Base-by-base conservation (phyloP, 2,329 filamentous ascomycete species). In the Penicillium oxalicum region DNA sequence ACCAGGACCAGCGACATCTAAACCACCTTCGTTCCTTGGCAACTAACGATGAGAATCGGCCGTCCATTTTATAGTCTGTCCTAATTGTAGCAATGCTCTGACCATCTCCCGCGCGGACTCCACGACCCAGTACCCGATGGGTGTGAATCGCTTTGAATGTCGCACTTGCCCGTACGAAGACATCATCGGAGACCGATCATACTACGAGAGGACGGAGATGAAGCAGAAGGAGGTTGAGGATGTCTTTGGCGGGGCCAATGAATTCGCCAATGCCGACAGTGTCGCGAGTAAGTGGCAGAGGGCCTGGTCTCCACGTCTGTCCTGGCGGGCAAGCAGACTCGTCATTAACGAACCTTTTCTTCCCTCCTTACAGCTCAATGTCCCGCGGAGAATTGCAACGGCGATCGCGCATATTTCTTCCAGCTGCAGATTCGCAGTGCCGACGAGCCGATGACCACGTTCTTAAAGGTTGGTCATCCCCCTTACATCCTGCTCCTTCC, bases 391-490 rank as follows among this genome's bases (percentile, higher is more conserved):
- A 78, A 78, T 48, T 98, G 93, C 75, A 79, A 87, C 63, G 89
- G 89, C 54, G 79, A 82, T 52, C 83, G 89, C 74, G 93, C 93
- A 3, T 94, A 91, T 55, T 97, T 91, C 75, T 95, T 91, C 76
- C 89, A 95, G 77, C 83, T 97, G 60, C 93, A 98, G 78, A 97
- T 97, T 72, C 84, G 93, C 60, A 95, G 89, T 76, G 93, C 93
- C 45, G 93, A 98, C 73, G 93, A 98, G 77, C 93, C 93, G 52
- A 96, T 95, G 87, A 98, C 93, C 58, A 91, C 84, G 52, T 97
- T 97, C 72, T 94, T 86, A 73, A 93, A 90, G 81, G 87, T 88
- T 63, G 47, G 72, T 62, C 44, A 38, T 29, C 40, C 37, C 44
- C 44, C 49, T 52, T 55, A 49, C 48, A 44, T 57, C 41, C 46